Evolutionary conservation across 2,329 filamentous ascomycete species (phyloP).

Genomic region (Xylariaceae sp.): DNA sequence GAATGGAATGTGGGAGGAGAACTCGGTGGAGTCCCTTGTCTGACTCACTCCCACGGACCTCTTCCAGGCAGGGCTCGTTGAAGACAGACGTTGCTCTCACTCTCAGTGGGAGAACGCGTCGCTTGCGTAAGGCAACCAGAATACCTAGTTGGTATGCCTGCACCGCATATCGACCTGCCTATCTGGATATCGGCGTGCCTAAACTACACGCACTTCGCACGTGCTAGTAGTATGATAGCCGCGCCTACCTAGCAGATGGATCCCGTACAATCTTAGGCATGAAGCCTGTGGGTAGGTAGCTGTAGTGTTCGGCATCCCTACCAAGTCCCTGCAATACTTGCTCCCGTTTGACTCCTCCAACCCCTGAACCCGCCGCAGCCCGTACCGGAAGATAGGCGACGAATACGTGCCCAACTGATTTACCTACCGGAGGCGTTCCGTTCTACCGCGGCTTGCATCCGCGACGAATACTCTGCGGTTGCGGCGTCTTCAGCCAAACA

Average conservation of each 20-base stretch:
- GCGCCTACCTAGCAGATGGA: neutral
- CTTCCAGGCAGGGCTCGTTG: neutral
- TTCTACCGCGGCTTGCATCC: neutral
- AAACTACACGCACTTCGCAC: neutral
- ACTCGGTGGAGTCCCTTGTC: conserved; percentile 8
- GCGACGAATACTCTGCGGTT: conserved; percentile 16
- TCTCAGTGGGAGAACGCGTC: conserved; percentile 8
- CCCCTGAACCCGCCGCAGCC: neutral
- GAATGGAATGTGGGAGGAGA: conserved; percentile 1
- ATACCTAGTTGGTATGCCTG: neutral
- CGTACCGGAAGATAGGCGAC: neutral
- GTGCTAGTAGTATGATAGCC: neutral
- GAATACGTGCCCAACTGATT: neutral
- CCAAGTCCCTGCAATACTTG: neutral
- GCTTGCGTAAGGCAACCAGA: conserved; percentile 26
- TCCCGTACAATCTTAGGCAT: neutral
- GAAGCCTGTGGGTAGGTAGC: neutral
- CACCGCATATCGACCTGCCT: conserved; percentile 7
- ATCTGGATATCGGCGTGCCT: neutral
- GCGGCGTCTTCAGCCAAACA: conserved; percentile 15
- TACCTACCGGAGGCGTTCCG: neutral
- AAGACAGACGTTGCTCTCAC: conserved; percentile 2
- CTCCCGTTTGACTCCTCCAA: neutral
- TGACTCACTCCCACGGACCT: conserved; percentile 17
- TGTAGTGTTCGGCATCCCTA: too few species aligned